phyloP scores from a whole-genome alignment of 164 flowering plant species.

The Taxillus chinensis region DNA sequence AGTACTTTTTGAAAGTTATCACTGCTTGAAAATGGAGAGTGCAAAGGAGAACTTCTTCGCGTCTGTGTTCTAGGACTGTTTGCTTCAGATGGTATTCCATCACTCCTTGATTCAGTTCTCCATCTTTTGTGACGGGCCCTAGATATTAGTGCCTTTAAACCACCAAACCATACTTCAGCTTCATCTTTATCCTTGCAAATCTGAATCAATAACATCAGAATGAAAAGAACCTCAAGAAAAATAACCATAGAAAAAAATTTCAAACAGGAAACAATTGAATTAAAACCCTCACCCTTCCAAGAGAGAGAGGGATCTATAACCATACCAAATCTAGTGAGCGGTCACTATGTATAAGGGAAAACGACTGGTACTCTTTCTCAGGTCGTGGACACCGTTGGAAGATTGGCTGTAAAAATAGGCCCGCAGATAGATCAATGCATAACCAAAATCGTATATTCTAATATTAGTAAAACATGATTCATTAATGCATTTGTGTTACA shows the following conservation, averaged over 20 bases:
- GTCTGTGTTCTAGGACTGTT: slow-evolving; percentile 94
- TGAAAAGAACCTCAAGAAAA: neutral
- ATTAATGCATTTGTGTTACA: too few relatives aligned
- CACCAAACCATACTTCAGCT: slow-evolving; percentile 98
- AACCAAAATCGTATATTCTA: neutral
- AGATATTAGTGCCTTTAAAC: slow-evolving; percentile 86
- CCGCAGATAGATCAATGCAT: slow-evolving; percentile 6
- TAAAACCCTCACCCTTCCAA: neutral
- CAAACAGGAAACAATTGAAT: neutral
- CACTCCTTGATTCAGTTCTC: slow-evolving; percentile 96
- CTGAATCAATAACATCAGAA: slow-evolving; percentile 23
- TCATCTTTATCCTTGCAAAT: slow-evolving; percentile 99
- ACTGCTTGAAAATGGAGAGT: slow-evolving; percentile 82
- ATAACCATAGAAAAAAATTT: neutral
- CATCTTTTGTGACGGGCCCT: slow-evolving; percentile 74
- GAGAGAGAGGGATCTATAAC: neutral
- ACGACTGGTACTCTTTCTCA: slow-evolving; percentile 94
- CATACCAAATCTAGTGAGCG: slow-evolving; percentile 85
- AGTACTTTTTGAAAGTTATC: slow-evolving; percentile 77
- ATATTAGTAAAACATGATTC: too few relatives aligned
- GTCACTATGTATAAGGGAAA: slow-evolving; percentile 84
- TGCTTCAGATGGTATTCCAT: slow-evolving; percentile 85
- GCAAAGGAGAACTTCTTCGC: slow-evolving; percentile 82
- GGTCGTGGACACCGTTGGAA: slow-evolving; percentile 96
- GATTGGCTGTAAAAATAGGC: slow-evolving; percentile 52